Conservation (phyloP, 1,284 basidiomycete genomes). For the Sanguinoderma infundibulare region DNA sequence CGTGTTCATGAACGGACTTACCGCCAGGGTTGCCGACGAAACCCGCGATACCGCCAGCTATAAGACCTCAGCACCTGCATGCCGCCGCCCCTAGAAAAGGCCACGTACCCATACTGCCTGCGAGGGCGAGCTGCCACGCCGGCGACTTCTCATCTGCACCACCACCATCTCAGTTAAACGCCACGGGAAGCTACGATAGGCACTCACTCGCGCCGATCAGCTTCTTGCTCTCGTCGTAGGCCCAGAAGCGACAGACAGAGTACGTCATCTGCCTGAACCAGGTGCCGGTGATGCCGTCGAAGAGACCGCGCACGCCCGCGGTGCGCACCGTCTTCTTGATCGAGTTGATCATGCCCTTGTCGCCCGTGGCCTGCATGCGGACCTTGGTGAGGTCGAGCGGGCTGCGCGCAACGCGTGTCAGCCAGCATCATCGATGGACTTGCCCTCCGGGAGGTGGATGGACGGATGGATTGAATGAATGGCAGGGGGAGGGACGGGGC, state of each 20-base stretch:
- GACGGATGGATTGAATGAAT: too few relatives aligned
- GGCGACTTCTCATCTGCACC: conserved; percentile 60
- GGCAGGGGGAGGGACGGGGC: too few relatives aligned
- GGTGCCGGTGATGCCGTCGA: conserved; percentile 88
- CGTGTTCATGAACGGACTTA: conserved; percentile 43
- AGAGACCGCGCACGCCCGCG: conserved; percentile 75
- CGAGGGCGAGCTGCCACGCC: conserved; percentile 80
- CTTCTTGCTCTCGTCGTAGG: conserved; percentile 92
- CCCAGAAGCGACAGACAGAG: conserved; percentile 91
- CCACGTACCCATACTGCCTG: conserved; percentile 80
- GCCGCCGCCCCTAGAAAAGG: conserved; percentile 4
- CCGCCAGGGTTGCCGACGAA: conserved; percentile 89
- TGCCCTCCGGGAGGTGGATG: too few relatives aligned
- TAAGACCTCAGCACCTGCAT: background rate
- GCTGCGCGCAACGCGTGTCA: conserved; percentile 35
- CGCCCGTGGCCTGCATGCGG: conserved; percentile 84
- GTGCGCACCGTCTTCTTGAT: conserved; percentile 78
- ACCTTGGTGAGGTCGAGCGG: conserved; percentile 91
- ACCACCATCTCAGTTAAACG: background rate
- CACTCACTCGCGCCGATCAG: conserved; percentile 62
- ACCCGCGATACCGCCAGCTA: conserved; percentile 83
- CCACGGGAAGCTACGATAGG: too few relatives aligned
- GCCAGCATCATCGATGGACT: background rate
- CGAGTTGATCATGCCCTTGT: conserved; percentile 84
- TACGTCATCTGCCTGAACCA: conserved; percentile 94